Evolutionary conservation across 1,284 basidiomycete species (phyloP), one percentile per base, ranked within the genome.

Genomic region (Cutaneotrichosporon spelunceum): DNA sequence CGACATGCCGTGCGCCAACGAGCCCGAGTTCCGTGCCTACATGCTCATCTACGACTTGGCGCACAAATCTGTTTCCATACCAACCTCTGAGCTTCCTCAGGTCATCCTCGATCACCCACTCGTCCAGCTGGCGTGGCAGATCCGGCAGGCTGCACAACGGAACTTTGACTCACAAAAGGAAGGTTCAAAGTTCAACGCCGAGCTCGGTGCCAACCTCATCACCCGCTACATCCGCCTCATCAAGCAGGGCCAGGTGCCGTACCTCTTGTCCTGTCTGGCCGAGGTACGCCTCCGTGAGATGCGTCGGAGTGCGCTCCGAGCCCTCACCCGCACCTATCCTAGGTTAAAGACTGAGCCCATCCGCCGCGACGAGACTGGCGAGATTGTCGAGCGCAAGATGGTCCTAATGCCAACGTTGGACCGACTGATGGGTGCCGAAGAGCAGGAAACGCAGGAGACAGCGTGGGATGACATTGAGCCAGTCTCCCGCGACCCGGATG

Each of bases 1-100:
- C 10, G 73, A 76, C 27, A 65, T 70, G 62, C 73, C 87, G 55
- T 88, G 88, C 8, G 86, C 89, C 0, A 89, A 89, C 59, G 93
- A 98, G 74, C 85, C 96, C 53, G 95, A 99, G 78, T 96, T 99
- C 85, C 87, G 92, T 23, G 88, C 96, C 0, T 98, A 98, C 80
- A 91, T 95, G 74, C 86, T 94, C 39, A 85, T 98, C 39, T 88
- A 91, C 44, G 92, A 96, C 72, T 88, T 96, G 45, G 87, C 91
- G 42, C 90, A 94, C 86, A 79, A 87, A 72, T 80, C 92, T 86
- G 80, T 90, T 83, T 59, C 88, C 81, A 79, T 93, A 53, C 79
- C 81, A 47, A 81, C 79, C 7, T 81, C 94, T 66, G 84, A 88
- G 57, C 86, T 96, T n/a, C 91, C 93, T 0, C 77, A 81, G 1